phyloP scores from a whole-genome alignment of 2,329 filamentous ascomycete species.

The Setomelanomma holmii region DNA sequence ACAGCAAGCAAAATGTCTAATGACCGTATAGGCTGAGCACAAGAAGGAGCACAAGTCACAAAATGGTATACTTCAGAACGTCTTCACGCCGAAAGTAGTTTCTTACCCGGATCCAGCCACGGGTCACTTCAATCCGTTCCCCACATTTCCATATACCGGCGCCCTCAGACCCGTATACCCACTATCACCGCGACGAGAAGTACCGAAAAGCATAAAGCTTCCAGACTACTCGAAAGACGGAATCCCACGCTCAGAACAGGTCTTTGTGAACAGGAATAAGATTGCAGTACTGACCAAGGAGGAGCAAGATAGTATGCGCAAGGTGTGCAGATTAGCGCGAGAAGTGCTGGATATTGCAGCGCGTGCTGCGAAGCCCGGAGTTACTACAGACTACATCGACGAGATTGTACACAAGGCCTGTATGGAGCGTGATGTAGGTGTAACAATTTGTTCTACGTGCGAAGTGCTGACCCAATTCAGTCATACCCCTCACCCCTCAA shows the following conservation, averaged over 20 bases:
- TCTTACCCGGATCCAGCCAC: constrained; percentile 92
- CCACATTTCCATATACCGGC: constrained; percentile 83
- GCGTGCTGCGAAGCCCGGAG: constrained; percentile 81
- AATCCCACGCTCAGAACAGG: constrained; percentile 70
- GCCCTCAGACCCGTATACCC: constrained; percentile 81
- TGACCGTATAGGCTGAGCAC: constrained; percentile 70
- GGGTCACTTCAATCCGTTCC: constrained; percentile 91
- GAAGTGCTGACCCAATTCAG: constrained; percentile 57
- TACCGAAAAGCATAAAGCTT: constrained; percentile 80
- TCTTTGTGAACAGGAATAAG: constrained; percentile 75
- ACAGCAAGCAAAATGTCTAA: constrained; percentile 28
- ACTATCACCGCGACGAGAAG: constrained; percentile 49
- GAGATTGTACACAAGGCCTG: constrained; percentile 95
- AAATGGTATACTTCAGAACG: constrained; percentile 73
- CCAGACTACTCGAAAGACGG: constrained; percentile 91
- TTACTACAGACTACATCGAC: constrained; percentile 95
- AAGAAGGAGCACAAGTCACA: constrained; percentile 85
- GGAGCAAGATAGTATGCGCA: constrained; percentile 88
- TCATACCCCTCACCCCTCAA: constrained; percentile 94
- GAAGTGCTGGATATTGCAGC: constrained; percentile 95
- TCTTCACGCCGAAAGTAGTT: constrained; percentile 80
- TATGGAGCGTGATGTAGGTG: constrained; percentile 83
- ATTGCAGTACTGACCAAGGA: constrained; percentile 81
- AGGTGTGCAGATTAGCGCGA: constrained; percentile 83
- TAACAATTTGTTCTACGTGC: neutral